Conservation (phyloP, 768 basidiomycete species). For the Lentinula raphanica region DNA sequence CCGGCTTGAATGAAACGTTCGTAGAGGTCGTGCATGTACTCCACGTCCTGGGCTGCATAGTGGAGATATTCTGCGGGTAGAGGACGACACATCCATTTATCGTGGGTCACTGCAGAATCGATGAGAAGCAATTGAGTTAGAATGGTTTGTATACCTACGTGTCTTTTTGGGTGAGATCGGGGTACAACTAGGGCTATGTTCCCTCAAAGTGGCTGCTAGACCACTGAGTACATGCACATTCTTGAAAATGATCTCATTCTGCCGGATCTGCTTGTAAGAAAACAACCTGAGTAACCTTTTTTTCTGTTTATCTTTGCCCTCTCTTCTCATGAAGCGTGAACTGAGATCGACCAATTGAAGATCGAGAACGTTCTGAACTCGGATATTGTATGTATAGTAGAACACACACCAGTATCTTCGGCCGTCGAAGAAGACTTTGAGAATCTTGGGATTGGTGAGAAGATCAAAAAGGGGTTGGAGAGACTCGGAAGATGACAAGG, state of each 20-base stretch:
- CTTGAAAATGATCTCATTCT: constrained; percentile 13
- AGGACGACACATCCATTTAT: constrained; percentile 31
- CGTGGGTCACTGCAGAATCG: constrained; percentile 6
- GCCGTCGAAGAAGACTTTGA: constrained; percentile 40
- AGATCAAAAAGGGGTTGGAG: constrained; percentile 22
- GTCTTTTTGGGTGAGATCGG: neutral
- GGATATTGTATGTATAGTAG: constrained; percentile 19
- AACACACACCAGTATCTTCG: constrained; percentile 36
- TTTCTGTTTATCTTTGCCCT: constrained; percentile 20
- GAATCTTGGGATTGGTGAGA: constrained; percentile 22
- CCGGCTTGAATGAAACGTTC: constrained; percentile 22
- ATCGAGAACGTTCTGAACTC: constrained; percentile 30
- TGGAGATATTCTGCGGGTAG: constrained; percentile 28
- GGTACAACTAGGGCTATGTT: neutral
- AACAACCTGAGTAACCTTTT: neutral
- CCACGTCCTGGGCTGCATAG: constrained; percentile 40
- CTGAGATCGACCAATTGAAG: constrained; percentile 36
- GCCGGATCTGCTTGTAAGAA: neutral
- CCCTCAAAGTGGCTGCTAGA: constrained; percentile 26
- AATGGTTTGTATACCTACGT: neutral
- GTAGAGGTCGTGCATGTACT: constrained; percentile 31
- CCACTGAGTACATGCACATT: constrained; percentile 30
- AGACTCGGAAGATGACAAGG: constrained; percentile 6
- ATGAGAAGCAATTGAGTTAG: neutral
- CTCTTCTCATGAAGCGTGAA: constrained; percentile 19